Evolutionary conservation across 768 basidiomycete species (phyloP), one percentile per base, ranked within the genome.

Genomic region (Amanita muscaria): DNA sequence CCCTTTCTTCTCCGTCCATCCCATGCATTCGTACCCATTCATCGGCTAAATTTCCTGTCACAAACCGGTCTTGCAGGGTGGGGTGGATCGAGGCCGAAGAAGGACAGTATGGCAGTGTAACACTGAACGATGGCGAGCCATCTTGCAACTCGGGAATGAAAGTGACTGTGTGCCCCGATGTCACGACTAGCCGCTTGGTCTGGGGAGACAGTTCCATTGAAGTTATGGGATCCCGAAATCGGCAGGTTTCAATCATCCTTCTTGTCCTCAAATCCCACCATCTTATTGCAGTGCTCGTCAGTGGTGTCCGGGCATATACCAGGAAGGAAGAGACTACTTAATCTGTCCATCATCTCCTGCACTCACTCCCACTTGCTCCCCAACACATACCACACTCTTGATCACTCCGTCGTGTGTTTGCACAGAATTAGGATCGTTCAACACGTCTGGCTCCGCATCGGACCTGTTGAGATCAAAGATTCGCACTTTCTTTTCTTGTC

Each of bases 11-110:
- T 2, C 94, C 96, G 24, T 85, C 77, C 57, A 93, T 80, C 12
- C 84, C 85, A 59, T 98, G 91, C 23, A 97, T 79, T 27, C 94
- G 75, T 35, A 99, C 92, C 96, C 96, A 98, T 55, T 97, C 92
- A 61, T 99, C 96, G 11, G 74, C 77, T 40, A 76, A 72, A 53
- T 81, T 88, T 31, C 96, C 96, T 0, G 90, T 91, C 46, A 98
- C 85, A 64, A 97, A 98, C 40, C 89, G 77, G 59, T 94, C 87
- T 57, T 88, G 80, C 35, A 76, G 66, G 51, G 84, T 76, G 2
- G 96, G 96, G 59, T 98, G 94, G 38, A 99, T 80, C 1, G 94
- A 94, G 29, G 91, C 93, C 2, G 90, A 94, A 3, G 94, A 96
- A 3, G 90, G 89, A 18, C 83, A 74, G 59, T 97, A 94, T 4